Evolutionary conservation across 169 alveolate genomes (phyloP).

Genomic region (Plasmodium sp.): DNA sequence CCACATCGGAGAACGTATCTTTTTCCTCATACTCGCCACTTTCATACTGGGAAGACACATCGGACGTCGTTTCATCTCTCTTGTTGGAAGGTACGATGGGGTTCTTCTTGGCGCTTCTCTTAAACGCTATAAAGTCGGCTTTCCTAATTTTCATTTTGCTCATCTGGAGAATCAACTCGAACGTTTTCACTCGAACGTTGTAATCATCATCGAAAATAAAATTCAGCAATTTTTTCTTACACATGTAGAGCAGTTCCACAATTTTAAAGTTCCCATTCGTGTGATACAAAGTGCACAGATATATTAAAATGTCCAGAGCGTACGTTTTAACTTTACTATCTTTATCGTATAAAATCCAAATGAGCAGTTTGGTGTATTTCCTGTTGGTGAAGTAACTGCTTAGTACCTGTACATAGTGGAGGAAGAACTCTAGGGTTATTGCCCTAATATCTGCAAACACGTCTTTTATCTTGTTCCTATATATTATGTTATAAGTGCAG

Average conservation of each 20-base stretch:
- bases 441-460: constrained; percentile 59
- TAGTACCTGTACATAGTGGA: constrained; percentile 15
- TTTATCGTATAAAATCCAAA: constrained; percentile 72
- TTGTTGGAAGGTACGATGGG: not conserved
- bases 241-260: constrained; percentile 45
- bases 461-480: constrained; percentile 67
- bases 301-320: constrained; percentile 20
- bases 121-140: constrained; percentile 18
- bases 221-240: constrained; percentile 65
- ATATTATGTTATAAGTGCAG: constrained; percentile 47
- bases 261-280: constrained; percentile 46
- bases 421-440: constrained; percentile 43
- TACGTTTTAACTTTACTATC: constrained; percentile 41
- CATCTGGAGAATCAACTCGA: constrained; percentile 66
- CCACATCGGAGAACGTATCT: not conserved
- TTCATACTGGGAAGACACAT: constrained; percentile 19
- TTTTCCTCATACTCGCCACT: not conserved
- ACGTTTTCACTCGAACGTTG: constrained; percentile 66
- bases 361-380: constrained; percentile 52
- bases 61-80: not conserved
- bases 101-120: not conserved
- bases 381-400: constrained; percentile 51
- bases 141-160: constrained; percentile 66
- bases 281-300: constrained; percentile 60
- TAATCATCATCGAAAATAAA: constrained; percentile 62